Evolutionary conservation across 2,329 filamentous ascomycete genomes (phyloP), one percentile per base, ranked within the genome.

Genomic region (Colletotrichum sp.): DNA sequence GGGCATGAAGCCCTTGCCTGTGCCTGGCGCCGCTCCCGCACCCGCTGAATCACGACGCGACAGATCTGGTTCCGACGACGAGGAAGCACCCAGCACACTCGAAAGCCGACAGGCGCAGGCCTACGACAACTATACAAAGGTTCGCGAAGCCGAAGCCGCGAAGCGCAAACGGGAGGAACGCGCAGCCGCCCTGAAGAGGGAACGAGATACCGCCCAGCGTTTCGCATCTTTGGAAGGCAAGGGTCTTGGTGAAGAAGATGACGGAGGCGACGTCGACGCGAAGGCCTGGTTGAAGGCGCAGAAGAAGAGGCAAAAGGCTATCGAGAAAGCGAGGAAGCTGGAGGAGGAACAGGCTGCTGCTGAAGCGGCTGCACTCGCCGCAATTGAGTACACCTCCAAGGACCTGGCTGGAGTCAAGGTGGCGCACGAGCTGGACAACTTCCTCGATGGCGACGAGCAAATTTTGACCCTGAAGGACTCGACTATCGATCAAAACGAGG

Each of bases 381-480:
- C 86, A 18, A 82, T 88, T 24, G 84, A 96, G 80, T 98, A 98
- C 83, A 96, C 95, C 1, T 92, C 95, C 5, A 94, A 94, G 76
- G 96, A 98, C 82, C 88, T 98, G 64, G 94, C 95, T 1, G 97
- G 96, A 48, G 93, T 99, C 79, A 97, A 95, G 82, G 96, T 99
- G 68, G 96, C 93, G 6, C 97, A 99, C 83, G 95, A 98, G 82
- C 85, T 96, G 74, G 91, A 91, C 6, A 91, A 94, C 26, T 96
- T 99, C 77, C 92, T 95, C 28, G 95, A 95, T 68, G 94, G 91
- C 21, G 93, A 95, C 74, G 96, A 98, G 74, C 96, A 98, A 82
- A 92, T 99, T 36, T 88, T 99, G 69, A 98, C 96, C 0, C 90
- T 99, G n/a, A 98, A 98, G 82, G 97, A 99, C 84, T 91, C 94